phyloP scores from a whole-genome alignment of 2,329 filamentous ascomycete species.

The Rutstroemia sydowiana region DNA sequence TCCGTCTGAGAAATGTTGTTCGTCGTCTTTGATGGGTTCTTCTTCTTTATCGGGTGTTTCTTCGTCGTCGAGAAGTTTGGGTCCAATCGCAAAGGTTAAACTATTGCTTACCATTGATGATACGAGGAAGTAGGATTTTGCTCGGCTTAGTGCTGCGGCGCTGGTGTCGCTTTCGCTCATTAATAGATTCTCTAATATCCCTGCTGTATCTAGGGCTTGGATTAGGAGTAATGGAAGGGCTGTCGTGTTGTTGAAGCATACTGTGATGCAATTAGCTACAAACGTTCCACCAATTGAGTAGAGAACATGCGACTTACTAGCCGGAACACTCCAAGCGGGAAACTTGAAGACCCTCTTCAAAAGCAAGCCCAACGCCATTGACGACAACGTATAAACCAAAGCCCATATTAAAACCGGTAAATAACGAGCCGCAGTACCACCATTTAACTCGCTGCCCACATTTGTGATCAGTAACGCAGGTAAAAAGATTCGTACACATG shows the following conservation, averaged over 20 bases:
- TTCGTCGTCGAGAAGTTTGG: conserved; percentile 45
- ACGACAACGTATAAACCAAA: conserved; percentile 34
- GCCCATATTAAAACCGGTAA: conserved; percentile 37
- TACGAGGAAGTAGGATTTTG: conserved; percentile 59
- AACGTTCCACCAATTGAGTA: no score
- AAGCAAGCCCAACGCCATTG: conserved; percentile 35
- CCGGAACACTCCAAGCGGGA: conserved; percentile 39
- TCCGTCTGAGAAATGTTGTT: no score
- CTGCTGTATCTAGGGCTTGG: conserved; percentile 34
- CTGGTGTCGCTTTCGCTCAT: conserved; percentile 35
- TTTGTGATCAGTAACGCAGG: conserved; percentile 40
- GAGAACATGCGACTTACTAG: conserved; percentile 33
- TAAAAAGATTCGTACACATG: conserved; percentile 41
- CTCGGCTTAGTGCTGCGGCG: conserved; percentile 45
- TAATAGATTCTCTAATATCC: conserved; percentile 45
- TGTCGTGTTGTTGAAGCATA: conserved; percentile 39
- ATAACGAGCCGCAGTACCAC: conserved; percentile 32
- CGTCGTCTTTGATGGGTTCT: conserved; percentile 8
- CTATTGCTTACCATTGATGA: conserved; percentile 57
- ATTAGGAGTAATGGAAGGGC: conserved; percentile 40
- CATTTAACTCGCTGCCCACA: conserved; percentile 36
- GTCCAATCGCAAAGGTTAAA: conserved; percentile 57
- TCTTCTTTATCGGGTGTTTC: conserved; percentile 30
- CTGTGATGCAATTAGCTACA: not conserved
- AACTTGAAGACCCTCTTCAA: conserved; percentile 34